A percentile compares a stretch with the other conserved stretches of the same genome.
These are phyloP conservation scores for Kondoa subrosea DNA, from an alignment of 768 basidiomycete genomes.

Conservation along the genomic window DNA sequence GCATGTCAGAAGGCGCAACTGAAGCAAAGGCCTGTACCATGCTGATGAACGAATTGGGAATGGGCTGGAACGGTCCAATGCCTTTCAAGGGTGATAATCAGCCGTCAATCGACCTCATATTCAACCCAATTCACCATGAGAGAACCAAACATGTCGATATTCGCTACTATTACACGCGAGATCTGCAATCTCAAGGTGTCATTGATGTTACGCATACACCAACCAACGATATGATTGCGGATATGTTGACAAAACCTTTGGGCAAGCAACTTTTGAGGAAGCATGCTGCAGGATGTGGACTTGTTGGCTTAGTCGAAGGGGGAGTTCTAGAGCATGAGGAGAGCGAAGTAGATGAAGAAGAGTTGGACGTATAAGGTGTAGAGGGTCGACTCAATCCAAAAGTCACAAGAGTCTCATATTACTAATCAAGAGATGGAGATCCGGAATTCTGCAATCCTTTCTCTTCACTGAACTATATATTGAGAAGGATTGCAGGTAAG, in stretches of 20 bases:
- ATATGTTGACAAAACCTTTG: neutral
- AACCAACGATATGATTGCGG: neutral
- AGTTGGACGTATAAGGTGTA: too few species aligned
- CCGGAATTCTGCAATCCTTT: too few species aligned
- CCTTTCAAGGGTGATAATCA: neutral
- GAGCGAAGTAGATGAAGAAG: too few species aligned
- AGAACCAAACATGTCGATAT: neutral
- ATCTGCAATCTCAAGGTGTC: neutral
- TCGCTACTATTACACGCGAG: neutral
- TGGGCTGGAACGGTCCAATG: neutral
- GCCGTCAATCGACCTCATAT: neutral
- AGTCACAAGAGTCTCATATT: too few species aligned
- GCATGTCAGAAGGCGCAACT: neutral
- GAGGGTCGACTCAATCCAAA: too few species aligned
- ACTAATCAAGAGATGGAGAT: too few species aligned
- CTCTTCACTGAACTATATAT: too few species aligned
- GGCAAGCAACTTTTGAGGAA: too few species aligned
- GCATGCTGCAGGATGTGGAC: too few species aligned
- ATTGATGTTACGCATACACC: neutral
- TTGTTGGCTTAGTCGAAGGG: too few species aligned
- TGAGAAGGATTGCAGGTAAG: too few species aligned
- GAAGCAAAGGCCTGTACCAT: neutral
- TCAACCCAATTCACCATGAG: neutral
- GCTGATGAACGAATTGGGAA: neutral
- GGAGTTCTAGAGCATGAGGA: too few species aligned